Evolutionary conservation across 176 grass and related monocot genomes (phyloP), one percentile per base, ranked within the genome.

Genomic region (Oryza nivara): DNA sequence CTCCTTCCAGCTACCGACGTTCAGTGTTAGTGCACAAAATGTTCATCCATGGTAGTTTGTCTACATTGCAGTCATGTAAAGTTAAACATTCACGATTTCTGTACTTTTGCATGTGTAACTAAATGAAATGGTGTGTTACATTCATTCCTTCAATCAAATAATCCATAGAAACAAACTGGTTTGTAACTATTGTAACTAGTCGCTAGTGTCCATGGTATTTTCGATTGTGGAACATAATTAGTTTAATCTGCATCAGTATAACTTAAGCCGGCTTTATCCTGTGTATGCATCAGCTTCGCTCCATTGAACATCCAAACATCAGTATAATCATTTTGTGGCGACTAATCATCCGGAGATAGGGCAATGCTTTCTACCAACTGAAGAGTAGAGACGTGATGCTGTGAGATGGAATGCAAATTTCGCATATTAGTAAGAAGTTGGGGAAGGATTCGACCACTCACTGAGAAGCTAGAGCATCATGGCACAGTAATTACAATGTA

Each of bases 91-190:
- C 69, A 82, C 16, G 40, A 67, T 83, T 68, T 78, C 25, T 47
- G 34, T 46, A 25, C 46, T 36, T 72, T 68, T 73, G 67, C 74
- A 11, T 47, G 7, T 86, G 73, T 82, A 77, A 58, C 78, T 64
- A 78, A 77, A 78, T 67, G 74, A 86, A 77, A 67, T 26, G 36
- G 11, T 79, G 76, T 90, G 69, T 70, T 68, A 25, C 58, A 79
- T 83, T 86, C 68, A 74, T 82, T 86, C 65, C 35, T 86, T 86
- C 73, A 86, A 60, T 86, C 79, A 74, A 90, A 83, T 86, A 76
- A 90, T 23, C 11, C 28, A 61, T 23, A 58, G 19, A n/a, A 7
- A 38, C 19, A 7, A 4, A 49, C 58, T 63, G 58, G 8, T 3
- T 2, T 20, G 54, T 58, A 20, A 58, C 19, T 58, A 20, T 2